These are phyloP conservation scores for Cairneyella variabilis DNA, from an alignment of 495 filamentous ascomycete species.

Conservation along the genomic window DNA sequence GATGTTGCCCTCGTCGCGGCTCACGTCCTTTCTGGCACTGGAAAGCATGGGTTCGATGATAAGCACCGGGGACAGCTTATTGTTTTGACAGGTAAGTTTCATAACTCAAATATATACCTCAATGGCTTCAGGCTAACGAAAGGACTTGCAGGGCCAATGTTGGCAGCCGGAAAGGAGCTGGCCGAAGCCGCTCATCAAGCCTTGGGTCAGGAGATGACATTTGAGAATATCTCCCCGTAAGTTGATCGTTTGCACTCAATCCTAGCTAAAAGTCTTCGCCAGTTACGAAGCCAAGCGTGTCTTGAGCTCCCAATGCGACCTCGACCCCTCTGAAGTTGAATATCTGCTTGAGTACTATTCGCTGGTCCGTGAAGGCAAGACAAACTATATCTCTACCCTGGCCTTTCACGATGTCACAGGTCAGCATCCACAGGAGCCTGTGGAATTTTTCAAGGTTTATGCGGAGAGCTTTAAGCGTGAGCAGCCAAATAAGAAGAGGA, in stretches of 20 bases:
- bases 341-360: slow-evolving; percentile 56
- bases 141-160: slow-evolving; percentile 44
- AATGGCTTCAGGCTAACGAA: too few species aligned
- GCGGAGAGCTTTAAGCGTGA: slow-evolving; percentile 41
- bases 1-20: slow-evolving; percentile 49
- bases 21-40: slow-evolving; percentile 46
- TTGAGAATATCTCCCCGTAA: too few species aligned
- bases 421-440: slow-evolving; percentile 42
- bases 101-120: not conserved
- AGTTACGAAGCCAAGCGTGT: slow-evolving; percentile 47
- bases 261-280: too few species aligned
- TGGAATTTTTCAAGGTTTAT: slow-evolving; percentile 52
- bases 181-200: slow-evolving; percentile 46
- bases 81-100: slow-evolving; percentile 41
- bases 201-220: too few species aligned
- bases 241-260: too few species aligned
- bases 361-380: slow-evolving; percentile 55
- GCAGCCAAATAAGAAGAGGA: slow-evolving; percentile 33
- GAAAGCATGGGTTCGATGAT: slow-evolving; percentile 53
- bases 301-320: slow-evolving; percentile 36
- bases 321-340: slow-evolving; percentile 46
- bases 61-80: slow-evolving; percentile 53
- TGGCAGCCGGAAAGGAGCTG: slow-evolving; percentile 47
- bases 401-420: slow-evolving; percentile 53
- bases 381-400: slow-evolving; percentile 55